Base-by-base conservation (phyloP, 495 filamentous ascomycete genomes). In the Penicillium salamii region DNA sequence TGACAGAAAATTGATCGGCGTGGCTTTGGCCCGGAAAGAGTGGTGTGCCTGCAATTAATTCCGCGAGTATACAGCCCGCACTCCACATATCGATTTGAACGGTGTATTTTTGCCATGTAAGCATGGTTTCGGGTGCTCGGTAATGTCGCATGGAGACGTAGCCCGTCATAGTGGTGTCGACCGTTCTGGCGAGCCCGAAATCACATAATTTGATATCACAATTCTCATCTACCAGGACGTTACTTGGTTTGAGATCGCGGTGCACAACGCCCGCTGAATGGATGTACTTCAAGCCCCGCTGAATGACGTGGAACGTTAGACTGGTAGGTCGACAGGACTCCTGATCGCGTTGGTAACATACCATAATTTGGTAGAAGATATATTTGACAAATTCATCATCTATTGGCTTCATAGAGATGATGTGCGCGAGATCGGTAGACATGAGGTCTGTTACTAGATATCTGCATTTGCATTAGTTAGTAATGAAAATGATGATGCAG, bases 311-410 rank as follows among this genome's bases (percentile, higher is more conserved):
- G 26, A 40, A 52, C 17, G 17, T 65, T 57, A 50, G 54, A 13
- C 29, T 12, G 29, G 11, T 11, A 7, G n/a, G 32, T 19, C 5
- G 13, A 21, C 28, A 31, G 7, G 31, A 9, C 7, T 19, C 5
- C 2, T 12, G 12, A 2, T 2, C 3, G 5, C 9, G 18, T 4
- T 13, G 23, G 23, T 26, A 26, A 39, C 19, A 13, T 69, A 96
- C 91, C 78, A 97, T 81, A 57, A 98, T 95, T 71, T 98, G 93
- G 68, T 98, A 98, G 40, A 98, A 77, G 67, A 98, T 97, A 72
- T 97, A 98, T 76, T 98, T 93, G 53, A 96, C 95, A 72, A 97
- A 98, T 63, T 98, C 92, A 70, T 95, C 95, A 72, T 97, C 93
- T 34, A 98, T 80, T 4, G 90, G 92, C 66, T 91, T 79, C 19